Base-by-base conservation (phyloP, 2,329 filamentous ascomycete species). In the Fusarium sp. region DNA sequence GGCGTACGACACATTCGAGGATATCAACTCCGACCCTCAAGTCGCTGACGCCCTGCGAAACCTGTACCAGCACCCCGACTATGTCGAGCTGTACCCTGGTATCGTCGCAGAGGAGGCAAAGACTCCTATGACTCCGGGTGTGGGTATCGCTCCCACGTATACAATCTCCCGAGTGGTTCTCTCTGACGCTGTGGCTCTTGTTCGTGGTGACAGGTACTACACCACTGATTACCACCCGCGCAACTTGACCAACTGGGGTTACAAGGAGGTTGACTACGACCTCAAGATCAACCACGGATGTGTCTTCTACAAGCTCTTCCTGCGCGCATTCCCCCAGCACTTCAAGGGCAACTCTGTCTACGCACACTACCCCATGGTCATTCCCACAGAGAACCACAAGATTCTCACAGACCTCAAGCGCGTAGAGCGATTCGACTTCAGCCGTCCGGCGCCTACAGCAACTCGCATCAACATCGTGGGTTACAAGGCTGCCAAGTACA, bases 161-260 rank as follows among this genome's bases (percentile, higher is more conserved):
- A 94, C 92, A 34, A 90, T 93, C 64, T 93, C 90, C 0, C 88
- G 92, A 21, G 92, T 92, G 4, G 88, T 95, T 4, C 80, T 95
- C 7, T 93, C 91, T 0, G 92, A 95, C 72, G 92, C 92, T 1
- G 91, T 94, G 1, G 87, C 90, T n/a, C 85, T 95, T 7, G 92
- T 94, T 9, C 87, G 92, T 25, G 91, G 92, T 34, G 93, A 96
- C 75, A 84, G 93, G 21, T 91, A 93, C 81, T 94, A 94, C 81
- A 94, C 92, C 0, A 84, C 80, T n/a, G 92, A 95, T 78, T 94
- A 92, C 77, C 88, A 90, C 71, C 88, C 93, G 0, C 87, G 88
- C 11, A 88, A 89, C 72, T 80, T 97, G 48, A 97, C 93, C 2
- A 94, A 93, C 80, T 97, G 93, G 93, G 93, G 93, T 21, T 95